phyloP scores from a whole-genome alignment of 352 stramenopile genomes.

The Phytopythium kandeliae region DNA sequence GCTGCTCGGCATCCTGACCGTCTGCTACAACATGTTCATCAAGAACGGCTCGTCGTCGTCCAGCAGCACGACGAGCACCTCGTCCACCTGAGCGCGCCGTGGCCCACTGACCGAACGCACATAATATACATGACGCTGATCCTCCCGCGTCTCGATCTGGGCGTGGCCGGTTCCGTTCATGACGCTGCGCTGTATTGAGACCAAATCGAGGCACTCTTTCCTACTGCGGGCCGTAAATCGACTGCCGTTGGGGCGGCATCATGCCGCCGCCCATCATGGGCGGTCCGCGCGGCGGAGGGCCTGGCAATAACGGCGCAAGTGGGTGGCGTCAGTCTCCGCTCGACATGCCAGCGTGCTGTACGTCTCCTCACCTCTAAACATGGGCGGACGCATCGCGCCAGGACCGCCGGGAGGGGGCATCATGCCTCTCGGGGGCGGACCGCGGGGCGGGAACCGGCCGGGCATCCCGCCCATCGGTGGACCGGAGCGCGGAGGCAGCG shows the following conservation, averaged over 20 bases:
- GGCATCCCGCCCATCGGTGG: conserved; percentile 24
- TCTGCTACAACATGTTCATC: conserved; percentile 89
- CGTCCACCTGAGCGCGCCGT: conserved; percentile 21
- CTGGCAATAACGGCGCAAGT: conserved; percentile 11
- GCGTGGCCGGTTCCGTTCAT: too few relatives aligned
- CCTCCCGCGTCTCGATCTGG: neutral
- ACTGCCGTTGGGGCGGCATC: conserved; percentile 38
- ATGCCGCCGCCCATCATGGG: conserved; percentile 30
- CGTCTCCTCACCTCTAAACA: conserved; percentile 36
- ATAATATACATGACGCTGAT: conserved; percentile 1
- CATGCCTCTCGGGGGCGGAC: conserved; percentile 63
- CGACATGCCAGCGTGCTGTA: neutral
- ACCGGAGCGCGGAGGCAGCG: conserved; percentile 39
- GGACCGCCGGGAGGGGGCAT: conserved; percentile 50
- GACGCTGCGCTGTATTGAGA: too few relatives aligned
- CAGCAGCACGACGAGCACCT: conserved; percentile 16
- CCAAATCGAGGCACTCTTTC: too few relatives aligned
- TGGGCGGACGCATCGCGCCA: conserved; percentile 69
- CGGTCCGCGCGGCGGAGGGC: conserved; percentile 43
- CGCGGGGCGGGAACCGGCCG: conserved; percentile 60
- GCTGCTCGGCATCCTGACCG: conserved; percentile 74
- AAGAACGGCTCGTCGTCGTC: conserved; percentile 43
- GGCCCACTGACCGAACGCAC: neutral
- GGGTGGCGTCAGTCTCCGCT: neutral
- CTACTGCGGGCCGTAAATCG: conserved; percentile 73